A percentile compares a stretch with the other conserved stretches of the same genome.
Conservation (phyloP, 176 grass and related monocot genomes). For the Carex cristatella region DNA sequence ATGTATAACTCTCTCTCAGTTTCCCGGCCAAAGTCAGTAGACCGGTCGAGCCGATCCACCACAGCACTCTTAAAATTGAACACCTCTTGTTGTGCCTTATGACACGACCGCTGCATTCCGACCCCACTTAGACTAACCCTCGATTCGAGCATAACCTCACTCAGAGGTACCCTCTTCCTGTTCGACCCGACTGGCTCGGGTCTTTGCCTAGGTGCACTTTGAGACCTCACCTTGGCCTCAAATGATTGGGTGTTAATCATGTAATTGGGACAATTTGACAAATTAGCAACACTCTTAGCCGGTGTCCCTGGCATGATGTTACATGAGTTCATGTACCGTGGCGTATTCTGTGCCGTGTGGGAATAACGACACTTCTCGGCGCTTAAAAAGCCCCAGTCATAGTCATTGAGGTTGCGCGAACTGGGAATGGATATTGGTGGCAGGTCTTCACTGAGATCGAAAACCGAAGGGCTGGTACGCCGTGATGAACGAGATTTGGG, state of each 20-base stretch:
- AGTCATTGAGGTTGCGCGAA: slow-evolving; percentile 41
- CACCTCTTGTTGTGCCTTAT: slow-evolving; percentile 40
- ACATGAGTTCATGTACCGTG: slow-evolving; percentile 30
- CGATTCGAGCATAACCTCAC: slow-evolving; percentile 65
- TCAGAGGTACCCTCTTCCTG: slow-evolving; percentile 71
- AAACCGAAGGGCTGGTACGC: slow-evolving; percentile 42
- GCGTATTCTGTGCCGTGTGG: slow-evolving; percentile 74
- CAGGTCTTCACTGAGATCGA: slow-evolving; percentile 26
- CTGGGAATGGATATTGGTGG: slow-evolving; percentile 46
- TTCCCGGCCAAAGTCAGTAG: slow-evolving; percentile 17
- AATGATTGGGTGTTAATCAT: slow-evolving; percentile 90
- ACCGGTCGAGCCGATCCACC: slow-evolving; percentile 46
- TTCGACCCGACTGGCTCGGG: slow-evolving; percentile 22
- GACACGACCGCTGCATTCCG: slow-evolving; percentile 39
- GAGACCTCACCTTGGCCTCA: slow-evolving; percentile 76
- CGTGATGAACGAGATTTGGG: slow-evolving; percentile 64
- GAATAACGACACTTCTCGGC: slow-evolving; percentile 50
- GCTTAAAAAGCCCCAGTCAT: slow-evolving; percentile 38
- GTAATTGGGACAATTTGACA: slow-evolving; percentile 52
- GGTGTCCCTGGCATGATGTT: slow-evolving; percentile 46
- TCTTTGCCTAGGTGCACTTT: slow-evolving; percentile 94
- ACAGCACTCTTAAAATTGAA: slow-evolving; percentile 82
- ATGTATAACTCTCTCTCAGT: slow-evolving; percentile 41
- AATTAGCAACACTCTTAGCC: slow-evolving; percentile 46
- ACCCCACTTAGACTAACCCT: slow-evolving; percentile 56